These are phyloP conservation scores for Chlorella sp. DNA, from an alignment of 139 green algal species.

Conservation along the genomic window DNA sequence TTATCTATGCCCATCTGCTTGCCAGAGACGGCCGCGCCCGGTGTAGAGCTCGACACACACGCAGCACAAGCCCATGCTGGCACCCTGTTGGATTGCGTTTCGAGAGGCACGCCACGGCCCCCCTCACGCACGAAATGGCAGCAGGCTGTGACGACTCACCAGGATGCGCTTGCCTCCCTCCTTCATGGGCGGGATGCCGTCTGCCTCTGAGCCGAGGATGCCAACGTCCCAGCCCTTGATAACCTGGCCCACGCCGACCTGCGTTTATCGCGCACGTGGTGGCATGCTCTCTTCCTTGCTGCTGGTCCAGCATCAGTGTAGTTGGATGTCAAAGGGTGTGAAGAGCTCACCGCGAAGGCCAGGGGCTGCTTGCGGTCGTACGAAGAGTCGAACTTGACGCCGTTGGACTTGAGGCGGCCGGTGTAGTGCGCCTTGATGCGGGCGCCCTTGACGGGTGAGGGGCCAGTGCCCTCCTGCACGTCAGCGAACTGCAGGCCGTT, in stretches of 20 bases:
- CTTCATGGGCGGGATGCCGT: constrained; percentile 84
- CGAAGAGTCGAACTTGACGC: constrained; percentile 73
- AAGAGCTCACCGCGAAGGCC: constrained; percentile 55
- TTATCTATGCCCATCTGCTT: no score
- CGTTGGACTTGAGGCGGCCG: constrained; percentile 61
- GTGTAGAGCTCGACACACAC: no score
- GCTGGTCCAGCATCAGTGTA: neutral
- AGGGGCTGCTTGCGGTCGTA: constrained; percentile 73
- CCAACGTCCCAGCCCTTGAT: constrained; percentile 66
- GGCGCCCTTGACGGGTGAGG: constrained; percentile 28
- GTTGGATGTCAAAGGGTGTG: no score
- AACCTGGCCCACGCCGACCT: neutral
- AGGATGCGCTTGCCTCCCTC: constrained; percentile 46
- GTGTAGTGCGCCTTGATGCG: constrained; percentile 73
- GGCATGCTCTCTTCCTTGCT: neutral
- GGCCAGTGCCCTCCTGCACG: constrained; percentile 44
- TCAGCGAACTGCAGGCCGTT: constrained; percentile 55
- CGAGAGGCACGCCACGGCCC: no score
- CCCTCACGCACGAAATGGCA: no score
- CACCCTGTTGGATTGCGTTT: neutral
- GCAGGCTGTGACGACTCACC: no score
- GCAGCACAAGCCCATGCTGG: neutral
- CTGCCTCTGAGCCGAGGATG: constrained; percentile 65
- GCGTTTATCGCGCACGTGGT: neutral
- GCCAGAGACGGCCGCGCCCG: no score